These are phyloP conservation scores for Clonostachys rhizophaga DNA, from an alignment of 2,329 filamentous ascomycete species.

Conservation along the genomic window DNA sequence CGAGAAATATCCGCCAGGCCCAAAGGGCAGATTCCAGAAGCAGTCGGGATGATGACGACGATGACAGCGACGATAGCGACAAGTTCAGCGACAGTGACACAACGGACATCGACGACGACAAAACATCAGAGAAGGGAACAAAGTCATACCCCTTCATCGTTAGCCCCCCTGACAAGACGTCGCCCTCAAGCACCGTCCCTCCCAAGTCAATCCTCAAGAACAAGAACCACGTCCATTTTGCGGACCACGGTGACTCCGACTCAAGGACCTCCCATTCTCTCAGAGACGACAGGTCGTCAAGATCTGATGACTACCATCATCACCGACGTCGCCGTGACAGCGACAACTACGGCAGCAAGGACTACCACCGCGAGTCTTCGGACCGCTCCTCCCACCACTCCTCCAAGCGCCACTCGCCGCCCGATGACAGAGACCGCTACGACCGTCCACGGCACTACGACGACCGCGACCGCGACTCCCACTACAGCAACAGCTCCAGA, in stretches of 20 bases:
- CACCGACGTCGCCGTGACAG: conserved; percentile 6
- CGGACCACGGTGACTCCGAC: conserved; percentile 39
- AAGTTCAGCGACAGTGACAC: conserved; percentile 20
- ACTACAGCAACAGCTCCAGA: conserved; percentile 24
- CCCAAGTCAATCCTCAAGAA: conserved; percentile 61
- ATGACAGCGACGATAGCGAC: conserved; percentile 18
- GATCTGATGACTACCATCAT: background rate
- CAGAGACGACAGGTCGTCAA: conserved; percentile 5
- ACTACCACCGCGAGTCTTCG: conserved; percentile 12
- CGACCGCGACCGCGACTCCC: conserved; percentile 27
- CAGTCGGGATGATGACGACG: conserved; percentile 21
- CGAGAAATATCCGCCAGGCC: conserved; percentile 17
- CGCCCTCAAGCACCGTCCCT: conserved; percentile 24
- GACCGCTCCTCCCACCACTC: background rate
- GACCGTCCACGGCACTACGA: conserved; percentile 29
- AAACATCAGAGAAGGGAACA: conserved; percentile 17
- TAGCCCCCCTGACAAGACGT: conserved; percentile 24
- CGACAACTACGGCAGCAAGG: conserved; percentile 15
- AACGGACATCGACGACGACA: conserved; percentile 25
- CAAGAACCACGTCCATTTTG: conserved; percentile 51
- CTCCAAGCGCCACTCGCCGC: background rate
- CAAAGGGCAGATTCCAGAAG: conserved; percentile 23
- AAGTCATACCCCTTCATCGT: conserved; percentile 30
- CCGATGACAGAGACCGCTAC: conserved; percentile 12
- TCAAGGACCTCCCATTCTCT: conserved; percentile 9